phyloP scores from a whole-genome alignment of 257 asterid species.

The Solanum chaucha region DNA sequence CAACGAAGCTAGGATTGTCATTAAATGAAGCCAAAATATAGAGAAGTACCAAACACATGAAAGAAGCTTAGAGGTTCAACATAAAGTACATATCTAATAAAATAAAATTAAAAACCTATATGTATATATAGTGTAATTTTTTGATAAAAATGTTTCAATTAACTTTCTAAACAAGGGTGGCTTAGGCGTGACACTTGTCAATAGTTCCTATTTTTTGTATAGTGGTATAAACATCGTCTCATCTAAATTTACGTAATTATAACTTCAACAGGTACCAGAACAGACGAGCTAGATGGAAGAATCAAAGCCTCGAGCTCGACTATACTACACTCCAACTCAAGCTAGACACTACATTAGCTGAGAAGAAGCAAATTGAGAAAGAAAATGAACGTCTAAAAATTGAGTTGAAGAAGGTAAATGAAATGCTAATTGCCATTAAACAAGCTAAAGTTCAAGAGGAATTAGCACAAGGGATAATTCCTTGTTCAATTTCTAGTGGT shows the following conservation, averaged over 20 bases:
- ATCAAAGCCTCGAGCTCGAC: constrained; percentile 66
- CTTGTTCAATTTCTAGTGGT: constrained; percentile 44
- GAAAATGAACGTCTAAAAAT: constrained; percentile 37
- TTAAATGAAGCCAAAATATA: not conserved
- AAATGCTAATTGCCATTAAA: constrained; percentile 20
- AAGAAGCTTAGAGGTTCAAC: not conserved
- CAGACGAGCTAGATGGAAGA: constrained; percentile 84
- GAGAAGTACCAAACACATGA: not conserved
- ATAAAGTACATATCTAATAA: not conserved
- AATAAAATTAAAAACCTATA: not conserved
- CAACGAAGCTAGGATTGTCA: not conserved
- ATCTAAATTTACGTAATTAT: not conserved
- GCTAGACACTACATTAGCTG: constrained; percentile 50
- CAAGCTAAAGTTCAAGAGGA: constrained; percentile 5
- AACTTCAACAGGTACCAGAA: constrained; percentile 30
- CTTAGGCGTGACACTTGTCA: not conserved
- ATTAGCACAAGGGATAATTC: not conserved
- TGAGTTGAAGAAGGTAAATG: constrained; percentile 50
- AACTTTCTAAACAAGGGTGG: not conserved
- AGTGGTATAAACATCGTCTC: not conserved
- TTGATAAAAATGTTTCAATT: not conserved
- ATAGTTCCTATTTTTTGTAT: not conserved
- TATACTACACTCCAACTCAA: constrained; percentile 39
- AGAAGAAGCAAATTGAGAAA: constrained; percentile 42
- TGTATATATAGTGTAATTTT: no score